Percentiles rank a stretch among this genome's conserved stretches.
Evolutionary conservation across 495 filamentous ascomycete genomes (phyloP).

Genomic region (Viridothelium virens): DNA sequence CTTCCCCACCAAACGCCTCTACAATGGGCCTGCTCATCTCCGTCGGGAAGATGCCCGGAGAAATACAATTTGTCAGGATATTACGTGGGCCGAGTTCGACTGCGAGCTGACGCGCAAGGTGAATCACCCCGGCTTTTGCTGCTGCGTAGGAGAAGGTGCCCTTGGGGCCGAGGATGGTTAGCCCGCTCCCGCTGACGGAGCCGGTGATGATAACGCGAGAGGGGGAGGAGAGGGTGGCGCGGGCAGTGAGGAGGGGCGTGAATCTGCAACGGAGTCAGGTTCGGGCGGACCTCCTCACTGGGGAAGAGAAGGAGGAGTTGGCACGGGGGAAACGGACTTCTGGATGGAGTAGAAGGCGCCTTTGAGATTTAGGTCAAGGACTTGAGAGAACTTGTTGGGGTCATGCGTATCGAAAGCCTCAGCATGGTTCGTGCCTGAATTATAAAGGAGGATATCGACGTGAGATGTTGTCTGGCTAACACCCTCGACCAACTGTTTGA

Average conservation of each 20-base stretch:
- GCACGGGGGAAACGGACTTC: background rate
- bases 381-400: conserved; percentile 1
- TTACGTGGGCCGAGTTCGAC: background rate
- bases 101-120: background rate
- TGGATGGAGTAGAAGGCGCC: background rate
- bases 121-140: background rate
- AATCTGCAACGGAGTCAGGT: background rate
- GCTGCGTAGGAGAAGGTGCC: conserved; percentile 12
- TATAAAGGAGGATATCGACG: conserved; percentile 4
- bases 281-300: background rate
- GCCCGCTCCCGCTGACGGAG: background rate
- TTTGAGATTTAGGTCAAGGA: background rate
- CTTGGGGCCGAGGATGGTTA: background rate
- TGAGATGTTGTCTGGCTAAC: background rate
- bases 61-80: background rate
- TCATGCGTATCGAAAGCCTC: background rate
- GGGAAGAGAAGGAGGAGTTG: background rate
- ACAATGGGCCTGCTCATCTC: background rate
- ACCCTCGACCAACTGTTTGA: background rate
- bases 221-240: background rate
- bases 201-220: background rate
- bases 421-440: background rate
- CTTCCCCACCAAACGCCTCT: background rate
- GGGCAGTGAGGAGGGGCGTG: background rate
- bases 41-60: conserved; percentile 2